Evolutionary conservation across 805 yeast genomes (phyloP).

Genomic region (Teunomyces stri): DNA sequence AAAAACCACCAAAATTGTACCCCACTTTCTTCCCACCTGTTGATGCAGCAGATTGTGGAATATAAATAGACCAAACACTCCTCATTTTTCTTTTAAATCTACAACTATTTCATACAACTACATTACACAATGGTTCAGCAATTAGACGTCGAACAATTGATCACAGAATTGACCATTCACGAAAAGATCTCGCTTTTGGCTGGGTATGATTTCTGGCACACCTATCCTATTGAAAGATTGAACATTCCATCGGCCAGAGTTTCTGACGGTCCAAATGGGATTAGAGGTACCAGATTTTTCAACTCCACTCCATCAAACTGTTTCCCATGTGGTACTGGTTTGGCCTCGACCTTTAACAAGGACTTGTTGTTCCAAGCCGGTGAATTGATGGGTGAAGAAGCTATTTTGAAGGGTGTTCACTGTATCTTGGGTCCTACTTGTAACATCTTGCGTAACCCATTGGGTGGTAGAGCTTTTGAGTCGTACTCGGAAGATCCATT

Average conservation of each 20-base stretch:
- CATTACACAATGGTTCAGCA: neutral
- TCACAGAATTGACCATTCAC: conserved; percentile 29
- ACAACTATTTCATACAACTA: neutral
- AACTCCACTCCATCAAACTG: conserved; percentile 54
- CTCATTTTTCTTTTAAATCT: neutral
- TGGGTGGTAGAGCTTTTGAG: conserved; percentile 65
- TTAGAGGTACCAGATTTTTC: conserved; percentile 56
- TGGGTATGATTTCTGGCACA: conserved; percentile 22
- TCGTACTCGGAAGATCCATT: conserved; percentile 62
- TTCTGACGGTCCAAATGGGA: conserved; percentile 63
- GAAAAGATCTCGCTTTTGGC: conserved; percentile 39
- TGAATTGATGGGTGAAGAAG: conserved; percentile 51
- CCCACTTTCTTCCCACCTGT: neutral
- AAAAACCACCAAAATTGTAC: neutral
- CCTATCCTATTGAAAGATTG: conserved; percentile 13
- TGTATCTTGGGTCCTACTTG: conserved; percentile 47
- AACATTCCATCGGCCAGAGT: conserved; percentile 16
- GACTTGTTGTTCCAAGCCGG: conserved; percentile 51
- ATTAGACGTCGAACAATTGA: conserved; percentile 28
- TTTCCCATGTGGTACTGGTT: conserved; percentile 59
- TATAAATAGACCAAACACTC: neutral
- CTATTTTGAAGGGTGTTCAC: conserved; percentile 51
- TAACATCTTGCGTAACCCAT: conserved; percentile 56
- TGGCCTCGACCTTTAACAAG: conserved; percentile 57
- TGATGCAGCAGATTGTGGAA: neutral